phyloP scores from a whole-genome alignment of 305 asterid genomes.

The Euphrasia arctica region DNA sequence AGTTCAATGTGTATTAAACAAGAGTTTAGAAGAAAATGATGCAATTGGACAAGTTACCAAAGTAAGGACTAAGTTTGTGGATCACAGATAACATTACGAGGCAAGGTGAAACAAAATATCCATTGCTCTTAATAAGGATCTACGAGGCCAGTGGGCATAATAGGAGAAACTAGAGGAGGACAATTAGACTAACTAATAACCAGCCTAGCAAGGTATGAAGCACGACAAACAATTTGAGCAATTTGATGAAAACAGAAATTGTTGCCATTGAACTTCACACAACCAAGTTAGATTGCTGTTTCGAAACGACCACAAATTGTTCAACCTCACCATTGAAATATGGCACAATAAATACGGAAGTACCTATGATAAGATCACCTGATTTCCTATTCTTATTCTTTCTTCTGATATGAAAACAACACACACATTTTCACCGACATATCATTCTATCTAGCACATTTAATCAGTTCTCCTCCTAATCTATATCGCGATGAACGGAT shows the following conservation, averaged over 20 bases:
- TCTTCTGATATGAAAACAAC: slow-evolving; percentile 5
- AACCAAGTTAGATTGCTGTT: slow-evolving; percentile 8
- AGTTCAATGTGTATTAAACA: neutral
- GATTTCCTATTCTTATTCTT: neutral
- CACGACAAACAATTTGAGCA: slow-evolving; percentile 9
- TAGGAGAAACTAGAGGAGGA: slow-evolving; percentile 8
- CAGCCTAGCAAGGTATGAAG: neutral
- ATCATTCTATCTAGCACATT: slow-evolving; percentile 2
- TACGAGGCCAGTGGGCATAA: slow-evolving; percentile 1
- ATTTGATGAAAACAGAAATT: neutral
- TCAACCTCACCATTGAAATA: neutral
- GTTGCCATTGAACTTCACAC: neutral
- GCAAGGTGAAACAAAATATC: neutral
- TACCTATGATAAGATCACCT: neutral
- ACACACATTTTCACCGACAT: neutral
- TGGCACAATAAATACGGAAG: neutral
- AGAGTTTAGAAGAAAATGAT: neutral
- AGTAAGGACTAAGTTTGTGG: neutral
- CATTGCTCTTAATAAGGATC: neutral
- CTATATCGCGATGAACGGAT: neutral
- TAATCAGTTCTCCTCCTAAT: neutral
- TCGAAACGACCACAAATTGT: slow-evolving; percentile 3
- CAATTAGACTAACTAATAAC: neutral
- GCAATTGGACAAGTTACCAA: slow-evolving; percentile 8
- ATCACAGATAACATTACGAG: neutral